Conservation (phyloP, 108 stramenopile species). For the Pseudonitzschia delicatissima region DNA sequence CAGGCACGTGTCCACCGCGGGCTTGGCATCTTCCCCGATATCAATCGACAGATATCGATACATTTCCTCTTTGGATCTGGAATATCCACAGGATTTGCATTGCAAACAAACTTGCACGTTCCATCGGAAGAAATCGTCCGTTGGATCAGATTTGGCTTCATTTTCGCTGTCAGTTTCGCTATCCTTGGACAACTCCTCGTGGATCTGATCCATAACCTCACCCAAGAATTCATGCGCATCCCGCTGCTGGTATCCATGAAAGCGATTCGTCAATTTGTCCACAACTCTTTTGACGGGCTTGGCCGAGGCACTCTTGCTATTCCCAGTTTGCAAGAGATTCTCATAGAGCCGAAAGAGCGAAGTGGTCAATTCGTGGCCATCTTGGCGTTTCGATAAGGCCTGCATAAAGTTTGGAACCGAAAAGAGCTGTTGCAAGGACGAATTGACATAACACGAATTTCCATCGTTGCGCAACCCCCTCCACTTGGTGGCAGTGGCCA, state of each 20-base stretch:
- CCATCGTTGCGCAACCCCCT: slow-evolving; percentile 58
- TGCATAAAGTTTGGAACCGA: slow-evolving; percentile 30
- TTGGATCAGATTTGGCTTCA: slow-evolving; percentile 29
- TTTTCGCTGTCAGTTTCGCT: slow-evolving; percentile 6
- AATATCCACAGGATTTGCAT: slow-evolving; percentile 72
- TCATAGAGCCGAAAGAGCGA: background rate
- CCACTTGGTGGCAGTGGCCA: background rate
- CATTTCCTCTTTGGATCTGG: slow-evolving; percentile 74
- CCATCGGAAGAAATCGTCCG: slow-evolving; percentile 68
- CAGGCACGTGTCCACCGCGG: slow-evolving; percentile 52
- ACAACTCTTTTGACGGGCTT: slow-evolving; percentile 52
- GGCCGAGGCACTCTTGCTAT: slow-evolving; percentile 28
- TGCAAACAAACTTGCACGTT: slow-evolving; percentile 64
- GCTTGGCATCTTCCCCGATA: slow-evolving; percentile 26
- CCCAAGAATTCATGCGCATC: slow-evolving; percentile 84
- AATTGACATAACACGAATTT: slow-evolving; percentile 82
- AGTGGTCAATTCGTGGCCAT: slow-evolving; percentile 5
- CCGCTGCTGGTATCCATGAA: slow-evolving; percentile 65
- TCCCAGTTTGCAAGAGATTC: slow-evolving; percentile 4
- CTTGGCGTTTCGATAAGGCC: background rate
- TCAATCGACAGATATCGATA: slow-evolving; percentile 75
- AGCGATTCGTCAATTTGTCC: slow-evolving; percentile 58
- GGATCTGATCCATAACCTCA: slow-evolving; percentile 64
- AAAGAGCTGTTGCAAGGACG: slow-evolving; percentile 73
- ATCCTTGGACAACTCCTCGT: slow-evolving; percentile 52